A percentile compares a stretch with the other conserved stretches of the same genome.
Conservation (phyloP, 768 basidiomycete species). For the Cystobasidiopsis lactophilus region DNA sequence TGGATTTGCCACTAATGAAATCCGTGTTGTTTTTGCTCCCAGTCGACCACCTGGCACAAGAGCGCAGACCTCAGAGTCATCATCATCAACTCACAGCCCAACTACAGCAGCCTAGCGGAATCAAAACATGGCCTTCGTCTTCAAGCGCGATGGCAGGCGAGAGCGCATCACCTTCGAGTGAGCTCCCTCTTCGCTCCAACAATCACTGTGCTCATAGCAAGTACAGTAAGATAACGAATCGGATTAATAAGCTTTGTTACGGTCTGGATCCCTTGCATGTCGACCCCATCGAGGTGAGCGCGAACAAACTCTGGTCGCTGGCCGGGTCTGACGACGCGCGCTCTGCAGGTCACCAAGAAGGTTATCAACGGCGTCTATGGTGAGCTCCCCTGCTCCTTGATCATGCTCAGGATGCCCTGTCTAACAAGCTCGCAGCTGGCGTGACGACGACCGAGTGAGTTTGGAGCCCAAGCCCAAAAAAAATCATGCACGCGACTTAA, state of each 20-base stretch:
- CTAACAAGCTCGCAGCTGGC: conserved; percentile 27
- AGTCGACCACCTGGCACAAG: too few relatives aligned
- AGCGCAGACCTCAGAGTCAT: too few relatives aligned
- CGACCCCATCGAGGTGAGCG: conserved; percentile 52
- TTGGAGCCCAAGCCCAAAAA: too few relatives aligned
- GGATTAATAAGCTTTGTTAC: conserved; percentile 50
- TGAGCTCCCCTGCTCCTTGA: background rate
- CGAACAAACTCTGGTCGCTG: background rate
- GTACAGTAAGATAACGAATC: background rate
- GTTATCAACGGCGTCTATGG: conserved; percentile 82
- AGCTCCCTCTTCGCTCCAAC: conserved; percentile 26
- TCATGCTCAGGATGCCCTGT: background rate
- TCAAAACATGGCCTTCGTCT: conserved; percentile 18
- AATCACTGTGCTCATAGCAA: too few relatives aligned
- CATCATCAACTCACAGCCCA: too few relatives aligned
- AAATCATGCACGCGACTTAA: too few relatives aligned
- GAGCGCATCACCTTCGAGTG: conserved; percentile 88
- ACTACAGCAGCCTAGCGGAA: too few relatives aligned
- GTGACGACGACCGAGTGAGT: conserved; percentile 74
- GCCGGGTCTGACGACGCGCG: conserved; percentile 10
- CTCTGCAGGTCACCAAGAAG: conserved; percentile 21
- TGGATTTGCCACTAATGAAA: too few relatives aligned
- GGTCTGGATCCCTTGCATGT: conserved; percentile 81
- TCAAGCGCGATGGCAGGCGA: conserved; percentile 35
- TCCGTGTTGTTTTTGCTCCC: too few relatives aligned